Evolutionary conservation across 78 protist species (phyloP).

Genomic region (Mantamonas sphyraenae): DNA sequence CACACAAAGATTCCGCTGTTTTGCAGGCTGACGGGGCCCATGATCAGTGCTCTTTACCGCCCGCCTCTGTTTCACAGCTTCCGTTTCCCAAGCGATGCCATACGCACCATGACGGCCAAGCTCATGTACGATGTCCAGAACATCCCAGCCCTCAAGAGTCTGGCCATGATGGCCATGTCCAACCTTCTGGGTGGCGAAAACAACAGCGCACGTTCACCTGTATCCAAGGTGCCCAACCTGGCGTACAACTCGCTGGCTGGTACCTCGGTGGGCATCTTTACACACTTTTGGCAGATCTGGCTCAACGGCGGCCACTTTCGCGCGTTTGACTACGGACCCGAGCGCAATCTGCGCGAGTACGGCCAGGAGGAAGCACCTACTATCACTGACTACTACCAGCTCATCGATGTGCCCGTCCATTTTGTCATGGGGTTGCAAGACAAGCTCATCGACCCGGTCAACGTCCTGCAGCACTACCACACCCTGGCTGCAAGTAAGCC

Average conservation of each 20-base stretch:
- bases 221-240: neutral
- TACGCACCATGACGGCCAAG: neutral
- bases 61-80: neutral
- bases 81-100: conserved; percentile 4
- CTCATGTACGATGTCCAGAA: conserved; percentile 3
- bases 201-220: neutral
- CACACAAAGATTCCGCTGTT: conserved; percentile 9
- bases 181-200: conserved; percentile 20
- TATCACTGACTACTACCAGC: neutral
- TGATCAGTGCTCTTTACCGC: neutral
- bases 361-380: neutral
- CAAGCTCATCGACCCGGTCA: neutral
- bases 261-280: conserved; percentile 1
- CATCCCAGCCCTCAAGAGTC: neutral
- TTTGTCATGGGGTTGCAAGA: too few species aligned
- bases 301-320: neutral
- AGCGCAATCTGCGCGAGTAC: conserved; percentile 1
- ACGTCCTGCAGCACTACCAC: conserved; percentile 8
- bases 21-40: neutral
- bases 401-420: neutral
- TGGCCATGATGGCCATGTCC: neutral
- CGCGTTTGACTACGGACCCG: conserved; percentile 8
- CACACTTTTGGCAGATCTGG: conserved; percentile 16
- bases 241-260: conserved; percentile 17
- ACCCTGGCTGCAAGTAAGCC: neutral